Percentiles rank a stretch among this genome's conserved stretches.
Conservation (phyloP, 192 early-diverging fungal species). For the Coemansia sp. region DNA sequence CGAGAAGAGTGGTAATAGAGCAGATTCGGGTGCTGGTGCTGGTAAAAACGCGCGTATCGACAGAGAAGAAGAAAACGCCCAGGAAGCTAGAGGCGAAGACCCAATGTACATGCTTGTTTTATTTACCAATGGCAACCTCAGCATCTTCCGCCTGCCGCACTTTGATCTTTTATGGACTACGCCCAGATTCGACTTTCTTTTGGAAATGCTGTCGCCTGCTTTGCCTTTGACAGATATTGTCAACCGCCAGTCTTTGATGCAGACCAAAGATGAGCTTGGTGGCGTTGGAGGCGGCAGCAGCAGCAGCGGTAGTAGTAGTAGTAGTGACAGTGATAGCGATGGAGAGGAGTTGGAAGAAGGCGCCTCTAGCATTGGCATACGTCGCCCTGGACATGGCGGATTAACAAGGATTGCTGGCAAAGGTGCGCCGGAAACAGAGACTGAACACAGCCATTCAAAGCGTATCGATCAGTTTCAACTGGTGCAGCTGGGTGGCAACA, state of each 20-base stretch:
- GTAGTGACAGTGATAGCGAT: slow-evolving; percentile 12
- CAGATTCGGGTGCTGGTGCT: background rate
- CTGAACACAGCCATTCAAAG: slow-evolving; percentile 4
- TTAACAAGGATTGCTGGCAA: background rate
- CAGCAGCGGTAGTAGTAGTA: slow-evolving; percentile 10
- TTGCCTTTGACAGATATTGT: background rate
- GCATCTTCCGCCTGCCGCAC: slow-evolving; percentile 31
- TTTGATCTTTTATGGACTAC: slow-evolving; percentile 44
- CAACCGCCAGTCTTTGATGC: too few relatives aligned
- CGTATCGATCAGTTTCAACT: slow-evolving; percentile 37
- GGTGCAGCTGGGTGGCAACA: slow-evolving; percentile 42
- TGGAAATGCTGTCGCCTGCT: slow-evolving; percentile 17
- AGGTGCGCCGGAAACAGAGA: too few relatives aligned
- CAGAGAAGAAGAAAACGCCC: slow-evolving; percentile 16
- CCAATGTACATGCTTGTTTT: slow-evolving; percentile 26
- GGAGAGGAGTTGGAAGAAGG: background rate
- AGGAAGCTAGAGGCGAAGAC: slow-evolving; percentile 22
- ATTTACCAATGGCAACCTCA: slow-evolving; percentile 26
- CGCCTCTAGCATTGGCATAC: background rate
- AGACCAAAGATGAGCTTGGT: background rate
- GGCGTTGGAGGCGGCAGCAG: background rate
- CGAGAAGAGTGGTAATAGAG: background rate
- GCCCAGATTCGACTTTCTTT: slow-evolving; percentile 32
- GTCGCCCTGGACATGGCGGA: background rate
- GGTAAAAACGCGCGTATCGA: background rate